A percentile compares a stretch with the other conserved stretches of the same genome.
Evolutionary conservation across 768 basidiomycete genomes (phyloP).

Genomic region (Lentinula boryana): DNA sequence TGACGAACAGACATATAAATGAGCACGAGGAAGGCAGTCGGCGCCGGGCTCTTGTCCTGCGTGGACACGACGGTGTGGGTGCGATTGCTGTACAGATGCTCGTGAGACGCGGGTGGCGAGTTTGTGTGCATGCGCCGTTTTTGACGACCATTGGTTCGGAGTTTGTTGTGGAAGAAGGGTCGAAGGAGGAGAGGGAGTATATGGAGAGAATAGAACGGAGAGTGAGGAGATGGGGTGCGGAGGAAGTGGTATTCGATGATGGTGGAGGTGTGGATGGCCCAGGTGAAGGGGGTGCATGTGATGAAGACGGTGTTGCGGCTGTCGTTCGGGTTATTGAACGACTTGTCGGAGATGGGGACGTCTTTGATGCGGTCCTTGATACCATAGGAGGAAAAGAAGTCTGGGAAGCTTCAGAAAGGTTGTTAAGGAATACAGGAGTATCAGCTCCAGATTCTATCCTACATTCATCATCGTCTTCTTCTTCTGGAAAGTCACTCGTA

Average conservation of each 20-base stretch:
- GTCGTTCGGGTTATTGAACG: conserved; percentile 46
- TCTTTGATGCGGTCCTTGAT: conserved; percentile 80
- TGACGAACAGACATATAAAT: background rate
- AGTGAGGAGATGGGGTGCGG: conserved; percentile 64
- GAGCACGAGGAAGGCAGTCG: conserved; percentile 7
- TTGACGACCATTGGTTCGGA: conserved; percentile 9
- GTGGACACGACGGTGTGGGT: conserved; percentile 70
- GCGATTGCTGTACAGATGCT: conserved; percentile 79
- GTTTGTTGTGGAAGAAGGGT: conserved; percentile 22
- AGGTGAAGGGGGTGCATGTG: background rate
- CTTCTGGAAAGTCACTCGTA: background rate
- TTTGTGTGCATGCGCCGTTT: conserved; percentile 60
- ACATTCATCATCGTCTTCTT: conserved; percentile 8
- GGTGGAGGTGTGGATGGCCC: conserved; percentile 22
- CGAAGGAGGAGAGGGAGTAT: conserved; percentile 32
- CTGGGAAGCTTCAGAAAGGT: conserved; percentile 65
- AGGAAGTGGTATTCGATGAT: conserved; percentile 72
- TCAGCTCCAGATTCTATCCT: conserved; percentile 10
- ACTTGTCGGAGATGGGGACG: conserved; percentile 45
- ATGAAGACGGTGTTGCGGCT: conserved; percentile 34
- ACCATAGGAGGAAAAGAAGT: conserved; percentile 76
- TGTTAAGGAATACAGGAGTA: conserved; percentile 39
- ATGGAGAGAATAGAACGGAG: conserved; percentile 45
- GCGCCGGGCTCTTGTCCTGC: conserved; percentile 49
- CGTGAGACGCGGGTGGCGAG: conserved; percentile 58